Percentiles rank a stretch among this genome's conserved stretches.
These are phyloP conservation scores for Colletotrichum sp. DNA, from an alignment of 2,329 filamentous ascomycete species.

Conservation along the genomic window DNA sequence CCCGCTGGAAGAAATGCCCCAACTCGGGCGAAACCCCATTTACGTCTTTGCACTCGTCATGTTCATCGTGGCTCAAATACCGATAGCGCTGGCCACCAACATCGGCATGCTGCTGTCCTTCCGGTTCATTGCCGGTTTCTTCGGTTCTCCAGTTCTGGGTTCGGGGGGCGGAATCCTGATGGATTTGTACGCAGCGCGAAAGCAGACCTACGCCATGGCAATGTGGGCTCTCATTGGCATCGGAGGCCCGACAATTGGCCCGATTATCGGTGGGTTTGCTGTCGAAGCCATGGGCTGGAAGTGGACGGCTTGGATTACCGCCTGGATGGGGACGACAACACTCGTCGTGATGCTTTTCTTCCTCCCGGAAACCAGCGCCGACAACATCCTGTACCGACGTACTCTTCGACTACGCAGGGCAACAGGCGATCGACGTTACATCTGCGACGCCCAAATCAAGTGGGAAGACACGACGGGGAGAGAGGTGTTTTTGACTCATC, in stretches of 20 bases:
- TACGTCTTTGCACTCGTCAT: conserved; percentile 22
- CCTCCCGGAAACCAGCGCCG: conserved; percentile 26
- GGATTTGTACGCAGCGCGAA: conserved; percentile 3
- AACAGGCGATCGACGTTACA: conserved; percentile 16
- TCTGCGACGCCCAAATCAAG: conserved; percentile 16
- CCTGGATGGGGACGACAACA: conserved; percentile 18
- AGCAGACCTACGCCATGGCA: conserved; percentile 5
- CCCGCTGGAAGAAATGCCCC: conserved; percentile 22
- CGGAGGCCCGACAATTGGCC: conserved; percentile 9
- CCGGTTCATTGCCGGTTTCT: conserved; percentile 25
- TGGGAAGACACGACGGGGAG: conserved; percentile 11
- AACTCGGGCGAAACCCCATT: conserved; percentile 20
- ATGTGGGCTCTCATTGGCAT: conserved; percentile 8
- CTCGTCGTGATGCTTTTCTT: conserved; percentile 25
- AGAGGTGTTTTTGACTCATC: conserved; percentile 16
- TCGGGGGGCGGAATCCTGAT: not conserved
- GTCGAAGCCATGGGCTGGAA: conserved; percentile 21
- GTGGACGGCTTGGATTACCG: conserved; percentile 26
- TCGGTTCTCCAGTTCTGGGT: conserved; percentile 13
- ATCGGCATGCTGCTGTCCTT: conserved; percentile 21
- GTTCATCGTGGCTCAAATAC: conserved; percentile 19
- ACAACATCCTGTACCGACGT: conserved; percentile 26
- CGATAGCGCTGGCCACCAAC: conserved; percentile 17
- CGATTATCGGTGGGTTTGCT: conserved; percentile 15
- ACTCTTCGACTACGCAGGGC: conserved; percentile 21